Conservation (phyloP, 345 rosid species). For the Laguncularia racemosa region DNA sequence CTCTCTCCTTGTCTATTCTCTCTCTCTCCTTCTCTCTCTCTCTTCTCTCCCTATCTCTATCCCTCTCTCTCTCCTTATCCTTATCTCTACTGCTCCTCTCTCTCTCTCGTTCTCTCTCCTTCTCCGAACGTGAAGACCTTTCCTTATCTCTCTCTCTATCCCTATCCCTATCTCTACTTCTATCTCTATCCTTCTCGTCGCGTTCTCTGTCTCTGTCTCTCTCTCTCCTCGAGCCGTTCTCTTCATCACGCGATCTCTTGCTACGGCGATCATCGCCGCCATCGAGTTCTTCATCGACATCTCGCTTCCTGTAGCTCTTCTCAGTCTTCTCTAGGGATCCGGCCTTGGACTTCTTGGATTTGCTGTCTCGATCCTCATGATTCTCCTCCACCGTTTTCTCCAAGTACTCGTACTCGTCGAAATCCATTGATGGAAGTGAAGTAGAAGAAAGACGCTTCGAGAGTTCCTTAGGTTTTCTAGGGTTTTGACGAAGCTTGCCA, state of each 20-base stretch:
- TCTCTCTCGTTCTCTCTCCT: conserved; percentile 21
- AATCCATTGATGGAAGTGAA: conserved; percentile 38
- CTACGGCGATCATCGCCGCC: conserved; percentile 42
- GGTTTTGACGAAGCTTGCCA: too few relatives aligned
- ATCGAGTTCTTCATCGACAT: conserved; percentile 34
- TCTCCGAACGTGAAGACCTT: conserved; percentile 26
- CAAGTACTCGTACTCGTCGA: conserved; percentile 93
- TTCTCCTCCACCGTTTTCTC: conserved; percentile 76
- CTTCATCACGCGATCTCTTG: conserved; percentile 60
- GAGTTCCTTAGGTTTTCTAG: too few relatives aligned
- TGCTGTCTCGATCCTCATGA: conserved; percentile 35
- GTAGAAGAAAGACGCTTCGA: neutral
- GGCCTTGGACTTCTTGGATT: conserved; percentile 32
- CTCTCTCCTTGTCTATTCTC: conserved; percentile 21
- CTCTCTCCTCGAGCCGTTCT: conserved; percentile 30
- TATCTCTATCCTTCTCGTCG: conserved; percentile 11
- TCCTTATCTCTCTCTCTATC: conserved; percentile 7
- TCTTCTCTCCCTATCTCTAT: conserved; percentile 25
- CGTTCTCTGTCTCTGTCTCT: conserved; percentile 4
- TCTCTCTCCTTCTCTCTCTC: conserved; percentile 38
- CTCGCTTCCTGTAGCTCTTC: conserved; percentile 66
- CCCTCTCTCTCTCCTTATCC: conserved; percentile 31
- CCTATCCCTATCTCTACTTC: conserved; percentile 10
- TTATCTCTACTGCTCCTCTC: conserved; percentile 12
- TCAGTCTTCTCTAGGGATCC: conserved; percentile 45